Conservation (phyloP, 495 filamentous ascomycete genomes). For the Daldinia loculata region DNA sequence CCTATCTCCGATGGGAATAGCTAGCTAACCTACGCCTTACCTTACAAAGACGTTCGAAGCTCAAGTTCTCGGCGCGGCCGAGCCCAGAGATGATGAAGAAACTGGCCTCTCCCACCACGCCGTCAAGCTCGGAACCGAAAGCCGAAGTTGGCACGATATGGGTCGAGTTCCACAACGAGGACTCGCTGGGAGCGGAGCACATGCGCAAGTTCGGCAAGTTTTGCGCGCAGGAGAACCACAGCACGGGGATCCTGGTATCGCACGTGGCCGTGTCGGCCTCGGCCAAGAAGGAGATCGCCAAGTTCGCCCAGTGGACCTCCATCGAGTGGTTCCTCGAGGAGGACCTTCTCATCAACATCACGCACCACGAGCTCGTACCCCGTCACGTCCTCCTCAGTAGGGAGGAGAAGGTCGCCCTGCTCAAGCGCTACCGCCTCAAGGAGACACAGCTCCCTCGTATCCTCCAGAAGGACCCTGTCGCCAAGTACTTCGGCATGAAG, state of each 20-base stretch:
- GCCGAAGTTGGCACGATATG: conserved; percentile 86
- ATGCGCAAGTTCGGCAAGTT: conserved; percentile 87
- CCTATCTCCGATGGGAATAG: conserved; percentile 17
- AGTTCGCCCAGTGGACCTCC: conserved; percentile 70
- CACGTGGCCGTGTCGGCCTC: conserved; percentile 81
- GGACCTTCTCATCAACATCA: conserved; percentile 97
- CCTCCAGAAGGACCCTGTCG: conserved; percentile 88
- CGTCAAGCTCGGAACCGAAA: conserved; percentile 68
- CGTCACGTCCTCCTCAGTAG: conserved; percentile 89
- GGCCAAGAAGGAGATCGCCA: conserved; percentile 82
- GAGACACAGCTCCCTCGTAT: conserved; percentile 96
- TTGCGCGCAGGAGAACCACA: conserved; percentile 77
- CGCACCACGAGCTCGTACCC: conserved; percentile 94
- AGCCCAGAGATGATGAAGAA: conserved; percentile 82
- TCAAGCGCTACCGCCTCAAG: conserved; percentile 92
- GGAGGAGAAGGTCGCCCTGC: conserved; percentile 84
- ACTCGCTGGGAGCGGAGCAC: conserved; percentile 85
- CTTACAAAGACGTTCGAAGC: conserved; percentile 72
- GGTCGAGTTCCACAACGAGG: conserved; percentile 84
- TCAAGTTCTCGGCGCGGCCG: conserved; percentile 87
- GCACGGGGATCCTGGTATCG: conserved; percentile 89
- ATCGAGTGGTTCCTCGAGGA: conserved; percentile 96
- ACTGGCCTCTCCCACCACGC: conserved; percentile 73
- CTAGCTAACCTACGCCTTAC: conserved; percentile 42
- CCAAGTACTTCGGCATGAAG: conserved; percentile 88